Percentiles rank a stretch among this genome's conserved stretches.
phyloP scores from a whole-genome alignment of 164 flowering plant species.

The Santalum album region DNA sequence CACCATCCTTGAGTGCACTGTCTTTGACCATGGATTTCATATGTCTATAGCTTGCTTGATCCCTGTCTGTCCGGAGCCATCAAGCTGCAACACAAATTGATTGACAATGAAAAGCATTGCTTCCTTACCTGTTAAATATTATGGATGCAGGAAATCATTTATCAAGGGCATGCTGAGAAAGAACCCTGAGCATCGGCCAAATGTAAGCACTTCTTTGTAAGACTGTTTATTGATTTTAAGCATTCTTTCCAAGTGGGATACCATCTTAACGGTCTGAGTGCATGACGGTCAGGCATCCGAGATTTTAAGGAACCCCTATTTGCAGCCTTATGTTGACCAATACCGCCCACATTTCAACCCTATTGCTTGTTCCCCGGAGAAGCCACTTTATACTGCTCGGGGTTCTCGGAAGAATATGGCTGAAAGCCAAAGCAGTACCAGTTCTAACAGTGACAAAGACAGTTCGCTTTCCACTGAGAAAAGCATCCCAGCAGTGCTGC shows the following conservation, averaged over 20 bases:
- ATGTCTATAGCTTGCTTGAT: no score
- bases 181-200: conserved; percentile 94
- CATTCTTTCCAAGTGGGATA: background rate
- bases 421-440: conserved; percentile 77
- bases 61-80: no score
- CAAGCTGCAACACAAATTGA: no score
- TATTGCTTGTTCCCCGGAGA: conserved; percentile 37
- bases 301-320: conserved; percentile 75
- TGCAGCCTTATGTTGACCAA: conserved; percentile 81
- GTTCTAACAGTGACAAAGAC: conserved; percentile 77
- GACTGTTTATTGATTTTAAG: background rate
- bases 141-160: conserved; percentile 63
- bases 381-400: conserved; percentile 30
- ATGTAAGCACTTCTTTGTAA: conserved; percentile 36
- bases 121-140: no score
- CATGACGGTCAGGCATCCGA: conserved; percentile 69
- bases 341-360: conserved; percentile 40
- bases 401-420: conserved; percentile 46
- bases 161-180: conserved; percentile 95
- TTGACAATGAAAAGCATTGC: no score
- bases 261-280: conserved; percentile 17
- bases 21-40: no score
- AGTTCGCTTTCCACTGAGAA: conserved; percentile 60
- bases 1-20: no score
- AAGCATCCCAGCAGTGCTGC: conserved; percentile 19